phyloP scores from a whole-genome alignment of 1,284 basidiomycete genomes.

The Pulveroboletus sp. region DNA sequence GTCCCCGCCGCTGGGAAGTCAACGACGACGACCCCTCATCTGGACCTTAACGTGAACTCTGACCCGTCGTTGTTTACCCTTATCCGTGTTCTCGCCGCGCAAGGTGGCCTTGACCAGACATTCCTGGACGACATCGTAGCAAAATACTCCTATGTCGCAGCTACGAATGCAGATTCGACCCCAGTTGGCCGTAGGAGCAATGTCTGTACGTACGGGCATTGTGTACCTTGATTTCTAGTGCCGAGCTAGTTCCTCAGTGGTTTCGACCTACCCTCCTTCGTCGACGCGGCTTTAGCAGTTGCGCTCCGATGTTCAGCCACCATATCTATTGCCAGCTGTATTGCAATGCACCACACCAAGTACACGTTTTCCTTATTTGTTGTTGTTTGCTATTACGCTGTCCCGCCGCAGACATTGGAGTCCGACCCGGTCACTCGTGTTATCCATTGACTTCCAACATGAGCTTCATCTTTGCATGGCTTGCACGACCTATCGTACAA shows the following conservation, averaged over 20 bases:
- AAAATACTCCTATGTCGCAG: conserved; percentile 57
- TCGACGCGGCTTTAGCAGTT: conserved; percentile 66
- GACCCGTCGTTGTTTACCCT: conserved; percentile 72
- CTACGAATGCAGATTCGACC: conserved; percentile 37
- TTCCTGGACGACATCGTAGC: conserved; percentile 68
- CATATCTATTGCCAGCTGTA: no score
- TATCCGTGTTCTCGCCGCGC: conserved; percentile 60
- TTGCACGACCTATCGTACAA: conserved; percentile 76
- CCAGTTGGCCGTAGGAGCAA: conserved; percentile 41
- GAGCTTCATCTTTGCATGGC: no score
- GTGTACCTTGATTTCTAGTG: conserved; percentile 1
- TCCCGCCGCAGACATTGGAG: no score
- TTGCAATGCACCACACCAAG: no score
- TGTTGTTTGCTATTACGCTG: no score
- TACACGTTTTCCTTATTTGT: no score
- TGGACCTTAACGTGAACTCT: conserved; percentile 68
- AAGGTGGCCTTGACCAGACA: conserved; percentile 57
- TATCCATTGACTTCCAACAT: no score
- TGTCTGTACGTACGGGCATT: conserved; percentile 47
- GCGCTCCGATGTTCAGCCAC: conserved; percentile 52
- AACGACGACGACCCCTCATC: conserved; percentile 54
- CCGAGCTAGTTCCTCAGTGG: conserved; percentile 39
- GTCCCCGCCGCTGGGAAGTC: conserved; percentile 54
- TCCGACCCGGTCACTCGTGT: no score
- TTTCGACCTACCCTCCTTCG: conserved; percentile 66